Percentiles rank a stretch among this genome's conserved stretches.
These are phyloP conservation scores for Globisporangium uncinulatum DNA, from an alignment of 352 stramenopile genomes.

Conservation along the genomic window DNA sequence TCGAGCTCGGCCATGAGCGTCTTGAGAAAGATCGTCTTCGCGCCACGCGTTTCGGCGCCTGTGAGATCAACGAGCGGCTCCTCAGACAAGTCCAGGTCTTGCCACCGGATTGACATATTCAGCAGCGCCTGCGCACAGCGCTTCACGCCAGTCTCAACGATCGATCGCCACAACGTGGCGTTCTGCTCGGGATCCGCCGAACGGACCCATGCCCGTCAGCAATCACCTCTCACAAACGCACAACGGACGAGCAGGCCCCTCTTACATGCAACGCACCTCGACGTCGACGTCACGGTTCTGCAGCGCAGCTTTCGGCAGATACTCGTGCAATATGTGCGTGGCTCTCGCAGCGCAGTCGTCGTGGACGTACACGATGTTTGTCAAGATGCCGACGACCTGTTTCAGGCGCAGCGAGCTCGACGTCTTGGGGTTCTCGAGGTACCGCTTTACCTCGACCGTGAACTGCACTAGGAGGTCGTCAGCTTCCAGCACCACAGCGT, in stretches of 20 bases:
- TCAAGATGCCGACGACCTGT: slow-evolving; percentile 60
- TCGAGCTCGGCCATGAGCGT: slow-evolving; percentile 47
- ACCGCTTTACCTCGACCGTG: slow-evolving; percentile 49
- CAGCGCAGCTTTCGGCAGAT: no score
- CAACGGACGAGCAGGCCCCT: no score
- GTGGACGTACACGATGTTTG: slow-evolving; percentile 35
- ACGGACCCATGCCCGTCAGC: no score
- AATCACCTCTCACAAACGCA: no score
- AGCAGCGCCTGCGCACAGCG: slow-evolving; percentile 57
- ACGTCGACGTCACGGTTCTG: slow-evolving; percentile 34
- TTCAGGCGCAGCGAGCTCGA: slow-evolving; percentile 57
- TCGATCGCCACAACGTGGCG: slow-evolving; percentile 37
- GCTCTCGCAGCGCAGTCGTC: no score
- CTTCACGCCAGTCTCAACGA: slow-evolving; percentile 45
- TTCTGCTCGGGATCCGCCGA: slow-evolving; percentile 21
- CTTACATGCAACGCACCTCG: slow-evolving; percentile 7
- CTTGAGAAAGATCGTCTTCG: slow-evolving; percentile 41
- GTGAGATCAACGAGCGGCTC: slow-evolving; percentile 33
- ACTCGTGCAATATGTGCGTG: no score
- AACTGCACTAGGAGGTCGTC: slow-evolving; percentile 63
- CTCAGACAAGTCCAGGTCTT: slow-evolving; percentile 53
- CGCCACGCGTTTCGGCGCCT: neutral
- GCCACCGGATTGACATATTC: slow-evolving; percentile 66
- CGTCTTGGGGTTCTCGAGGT: slow-evolving; percentile 58
- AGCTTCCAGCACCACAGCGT: slow-evolving; percentile 45